phyloP scores from a whole-genome alignment of 495 filamentous ascomycete genomes.

The Gamarada debralockiae region DNA sequence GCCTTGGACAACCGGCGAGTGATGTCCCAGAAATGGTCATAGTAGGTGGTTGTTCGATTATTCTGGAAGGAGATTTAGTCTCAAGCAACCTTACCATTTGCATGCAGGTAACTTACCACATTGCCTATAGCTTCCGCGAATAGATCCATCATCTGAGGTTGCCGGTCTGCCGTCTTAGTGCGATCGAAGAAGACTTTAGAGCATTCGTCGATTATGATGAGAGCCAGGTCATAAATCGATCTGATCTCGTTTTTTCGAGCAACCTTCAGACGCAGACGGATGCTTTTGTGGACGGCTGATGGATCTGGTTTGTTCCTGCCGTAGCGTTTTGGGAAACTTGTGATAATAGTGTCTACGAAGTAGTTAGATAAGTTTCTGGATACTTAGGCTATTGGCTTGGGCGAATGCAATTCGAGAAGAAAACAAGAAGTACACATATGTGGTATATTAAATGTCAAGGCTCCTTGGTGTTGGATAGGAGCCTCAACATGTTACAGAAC shows the following conservation, averaged over 20 bases:
- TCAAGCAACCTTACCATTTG: neutral
- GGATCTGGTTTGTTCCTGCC: slow-evolving; percentile 63
- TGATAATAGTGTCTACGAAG: too few relatives aligned
- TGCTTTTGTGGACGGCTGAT: slow-evolving; percentile 59
- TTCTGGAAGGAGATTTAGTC: slow-evolving; percentile 21
- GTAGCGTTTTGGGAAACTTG: slow-evolving; percentile 64
- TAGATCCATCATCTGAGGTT: slow-evolving; percentile 65
- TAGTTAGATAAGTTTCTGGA: too few relatives aligned
- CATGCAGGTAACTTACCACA: neutral
- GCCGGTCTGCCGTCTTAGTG: slow-evolving; percentile 48
- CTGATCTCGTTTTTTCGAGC: slow-evolving; percentile 55
- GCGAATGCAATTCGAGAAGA: too few relatives aligned
- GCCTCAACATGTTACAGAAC: too few relatives aligned
- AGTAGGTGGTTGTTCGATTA: slow-evolving; percentile 30
- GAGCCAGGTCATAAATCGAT: slow-evolving; percentile 62
- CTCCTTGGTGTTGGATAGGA: too few relatives aligned
- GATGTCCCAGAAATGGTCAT: slow-evolving; percentile 38
- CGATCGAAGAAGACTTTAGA: slow-evolving; percentile 60
- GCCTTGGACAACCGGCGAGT: neutral
- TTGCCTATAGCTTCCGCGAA: slow-evolving; percentile 53
- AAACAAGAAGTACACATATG: too few relatives aligned
- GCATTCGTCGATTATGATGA: slow-evolving; percentile 62
- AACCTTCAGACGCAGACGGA: slow-evolving; percentile 33
- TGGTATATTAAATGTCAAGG: too few relatives aligned
- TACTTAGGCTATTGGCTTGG: too few relatives aligned